Conservation (phyloP, 805 yeast species). For the Myxozyma geophila region DNA sequence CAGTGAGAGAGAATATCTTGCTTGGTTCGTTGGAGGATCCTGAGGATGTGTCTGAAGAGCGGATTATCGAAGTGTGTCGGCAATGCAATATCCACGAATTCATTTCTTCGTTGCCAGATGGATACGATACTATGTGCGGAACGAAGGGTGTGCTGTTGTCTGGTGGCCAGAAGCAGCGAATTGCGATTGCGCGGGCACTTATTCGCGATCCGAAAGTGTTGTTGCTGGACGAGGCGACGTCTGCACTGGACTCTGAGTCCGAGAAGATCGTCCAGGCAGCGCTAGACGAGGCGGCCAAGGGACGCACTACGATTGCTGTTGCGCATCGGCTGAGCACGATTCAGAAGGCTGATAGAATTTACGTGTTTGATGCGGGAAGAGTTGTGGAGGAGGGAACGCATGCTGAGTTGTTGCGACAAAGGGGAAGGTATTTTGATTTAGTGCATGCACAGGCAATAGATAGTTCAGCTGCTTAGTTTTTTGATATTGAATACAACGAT, state of each 20-base stretch:
- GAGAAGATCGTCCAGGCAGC: constrained; percentile 70
- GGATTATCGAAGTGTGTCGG: constrained; percentile 51
- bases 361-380: constrained; percentile 59
- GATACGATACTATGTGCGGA: constrained; percentile 57
- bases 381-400: constrained; percentile 59
- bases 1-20: constrained; percentile 75
- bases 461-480: neutral
- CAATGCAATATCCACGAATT: constrained; percentile 60
- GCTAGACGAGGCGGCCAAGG: constrained; percentile 58
- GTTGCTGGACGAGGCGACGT: constrained; percentile 62
- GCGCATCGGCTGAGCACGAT: constrained; percentile 75
- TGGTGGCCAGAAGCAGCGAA: constrained; percentile 69
- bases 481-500: no score
- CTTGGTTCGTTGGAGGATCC: constrained; percentile 41
- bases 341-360: constrained; percentile 56
- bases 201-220: constrained; percentile 61
- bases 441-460: constrained; percentile 51
- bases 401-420: constrained; percentile 46
- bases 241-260: constrained; percentile 61
- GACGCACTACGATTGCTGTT: constrained; percentile 73
- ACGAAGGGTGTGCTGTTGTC: constrained; percentile 56
- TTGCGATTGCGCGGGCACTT: constrained; percentile 67
- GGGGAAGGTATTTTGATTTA: constrained; percentile 48
- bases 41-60: constrained; percentile 46
- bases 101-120: constrained; percentile 57